Evolutionary conservation across 1,139 yeast genomes (phyloP).

Genomic region (Taphrina wiesneri): DNA sequence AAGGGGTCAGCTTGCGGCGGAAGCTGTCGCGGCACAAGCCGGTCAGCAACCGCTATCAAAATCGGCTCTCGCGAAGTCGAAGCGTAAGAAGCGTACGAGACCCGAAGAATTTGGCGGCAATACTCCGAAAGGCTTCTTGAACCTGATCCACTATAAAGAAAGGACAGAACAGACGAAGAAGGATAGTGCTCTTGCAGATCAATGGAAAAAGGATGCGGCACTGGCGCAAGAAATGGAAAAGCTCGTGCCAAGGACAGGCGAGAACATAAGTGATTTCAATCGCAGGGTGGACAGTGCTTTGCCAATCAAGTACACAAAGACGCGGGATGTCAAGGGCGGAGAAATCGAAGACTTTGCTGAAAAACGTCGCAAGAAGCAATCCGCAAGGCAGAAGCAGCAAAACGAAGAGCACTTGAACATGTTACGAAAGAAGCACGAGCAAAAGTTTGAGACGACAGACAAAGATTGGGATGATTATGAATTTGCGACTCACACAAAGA

Average conservation of each 20-base stretch:
- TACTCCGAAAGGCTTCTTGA: conserved; percentile 20
- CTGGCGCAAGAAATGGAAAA: conserved; percentile 20
- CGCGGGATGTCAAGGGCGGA: conserved; percentile 8
- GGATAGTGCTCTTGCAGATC: conserved; percentile 19
- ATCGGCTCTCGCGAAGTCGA: conserved; percentile 18
- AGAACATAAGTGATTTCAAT: conserved; percentile 28
- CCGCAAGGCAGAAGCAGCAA: conserved; percentile 27
- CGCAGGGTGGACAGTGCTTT: conserved; percentile 27
- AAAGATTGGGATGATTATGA: conserved; percentile 30
- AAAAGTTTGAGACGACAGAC: conserved; percentile 19
- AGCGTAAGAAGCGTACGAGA: conserved; percentile 15
- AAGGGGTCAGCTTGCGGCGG: conserved; percentile 16
- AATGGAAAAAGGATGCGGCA: conserved; percentile 23
- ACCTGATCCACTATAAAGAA: conserved; percentile 20
- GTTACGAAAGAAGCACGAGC: conserved; percentile 27
- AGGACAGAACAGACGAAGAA: conserved; percentile 11
- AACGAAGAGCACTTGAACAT: conserved; percentile 32
- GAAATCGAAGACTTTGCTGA: conserved; percentile 32
- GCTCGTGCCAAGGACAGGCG: conserved; percentile 25
- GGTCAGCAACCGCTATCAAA: background rate
- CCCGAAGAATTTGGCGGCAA: conserved; percentile 28
- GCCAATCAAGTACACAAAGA: conserved; percentile 30
- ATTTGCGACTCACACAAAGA: conserved; percentile 26
- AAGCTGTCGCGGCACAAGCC: background rate
- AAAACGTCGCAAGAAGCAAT: conserved; percentile 27